Percentiles rank a stretch among this genome's conserved stretches.
Conservation (phyloP, 495 filamentous ascomycete species). For the Aspergillus ostianus region DNA sequence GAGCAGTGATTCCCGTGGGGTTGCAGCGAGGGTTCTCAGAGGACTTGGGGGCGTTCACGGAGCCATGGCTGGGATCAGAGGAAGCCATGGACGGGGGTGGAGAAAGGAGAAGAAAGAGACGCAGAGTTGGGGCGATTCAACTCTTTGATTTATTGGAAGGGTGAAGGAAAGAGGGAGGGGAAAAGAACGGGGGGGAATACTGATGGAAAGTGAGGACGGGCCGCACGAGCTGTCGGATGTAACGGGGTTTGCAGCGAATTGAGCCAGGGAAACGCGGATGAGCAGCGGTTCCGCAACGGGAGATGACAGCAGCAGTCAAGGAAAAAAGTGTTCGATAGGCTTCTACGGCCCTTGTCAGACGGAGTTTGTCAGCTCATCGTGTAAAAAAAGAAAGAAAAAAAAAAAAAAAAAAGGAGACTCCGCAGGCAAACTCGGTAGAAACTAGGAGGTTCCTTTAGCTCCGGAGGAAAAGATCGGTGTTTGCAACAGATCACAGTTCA, state of each 20-base stretch:
- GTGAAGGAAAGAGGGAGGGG: background rate
- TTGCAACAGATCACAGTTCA: too few relatives aligned
- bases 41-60: slow-evolving; percentile 11
- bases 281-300: background rate
- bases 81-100: slow-evolving; percentile 21
- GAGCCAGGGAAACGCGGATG: too few relatives aligned
- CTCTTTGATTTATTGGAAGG: background rate
- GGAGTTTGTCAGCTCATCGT: too few relatives aligned
- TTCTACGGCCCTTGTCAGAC: too few relatives aligned
- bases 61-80: slow-evolving; percentile 14
- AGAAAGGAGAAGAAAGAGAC: too few relatives aligned
- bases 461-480: too few relatives aligned
- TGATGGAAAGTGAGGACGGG: background rate
- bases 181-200: too few relatives aligned
- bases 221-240: background rate
- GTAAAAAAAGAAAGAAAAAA: too few relatives aligned
- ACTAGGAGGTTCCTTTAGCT: too few relatives aligned
- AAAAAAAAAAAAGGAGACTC: too few relatives aligned
- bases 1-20: slow-evolving; percentile 6
- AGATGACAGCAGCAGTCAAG: background rate
- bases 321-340: background rate
- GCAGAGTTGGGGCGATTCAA: too few relatives aligned
- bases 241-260: background rate
- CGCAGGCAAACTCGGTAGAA: too few relatives aligned
- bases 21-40: background rate